A percentile compares a stretch with the other conserved stretches of the same genome.
These are phyloP conservation scores for Neurospora sp. DNA, from an alignment of 495 filamentous ascomycete genomes.

Conservation along the genomic window DNA sequence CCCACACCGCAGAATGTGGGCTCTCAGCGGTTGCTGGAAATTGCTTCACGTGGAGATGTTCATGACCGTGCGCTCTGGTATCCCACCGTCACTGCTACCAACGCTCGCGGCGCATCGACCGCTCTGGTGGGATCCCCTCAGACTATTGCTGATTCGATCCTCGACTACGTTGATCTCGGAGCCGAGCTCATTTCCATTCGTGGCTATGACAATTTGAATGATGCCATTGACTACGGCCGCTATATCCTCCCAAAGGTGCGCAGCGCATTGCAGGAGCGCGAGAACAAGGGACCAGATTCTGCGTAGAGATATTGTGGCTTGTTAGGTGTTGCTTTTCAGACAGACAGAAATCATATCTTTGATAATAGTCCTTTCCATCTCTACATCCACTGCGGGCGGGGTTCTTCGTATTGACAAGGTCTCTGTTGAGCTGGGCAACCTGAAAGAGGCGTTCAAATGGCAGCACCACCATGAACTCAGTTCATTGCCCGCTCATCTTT, in stretches of 20 bases:
- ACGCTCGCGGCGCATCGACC: conserved; percentile 45
- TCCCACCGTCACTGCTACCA: conserved; percentile 45
- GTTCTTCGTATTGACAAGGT: not conserved
- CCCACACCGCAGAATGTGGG: conserved; percentile 42
- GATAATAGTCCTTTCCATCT: not conserved
- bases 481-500: not conserved
- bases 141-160: conserved; percentile 39
- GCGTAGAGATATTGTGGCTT: not conserved
- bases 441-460: not conserved
- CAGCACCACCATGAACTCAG: not conserved
- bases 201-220: conserved; percentile 46
- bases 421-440: not conserved
- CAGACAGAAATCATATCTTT: not conserved
- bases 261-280: conserved; percentile 25
- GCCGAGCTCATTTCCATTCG: conserved; percentile 44
- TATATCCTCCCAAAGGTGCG: conserved; percentile 39
- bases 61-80: conserved; percentile 49
- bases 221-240: conserved; percentile 44
- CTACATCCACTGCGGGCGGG: not conserved
- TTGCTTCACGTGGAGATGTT: conserved; percentile 42
- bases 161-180: conserved; percentile 45
- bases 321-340: not conserved
- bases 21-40: conserved; percentile 43
- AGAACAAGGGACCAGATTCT: conserved; percentile 1
- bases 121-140: conserved; percentile 41